Evolutionary conservation across 495 filamentous ascomycete species (phyloP), one percentile per base, ranked within the genome.

Genomic region (Chaetomidium leptoderma): DNA sequence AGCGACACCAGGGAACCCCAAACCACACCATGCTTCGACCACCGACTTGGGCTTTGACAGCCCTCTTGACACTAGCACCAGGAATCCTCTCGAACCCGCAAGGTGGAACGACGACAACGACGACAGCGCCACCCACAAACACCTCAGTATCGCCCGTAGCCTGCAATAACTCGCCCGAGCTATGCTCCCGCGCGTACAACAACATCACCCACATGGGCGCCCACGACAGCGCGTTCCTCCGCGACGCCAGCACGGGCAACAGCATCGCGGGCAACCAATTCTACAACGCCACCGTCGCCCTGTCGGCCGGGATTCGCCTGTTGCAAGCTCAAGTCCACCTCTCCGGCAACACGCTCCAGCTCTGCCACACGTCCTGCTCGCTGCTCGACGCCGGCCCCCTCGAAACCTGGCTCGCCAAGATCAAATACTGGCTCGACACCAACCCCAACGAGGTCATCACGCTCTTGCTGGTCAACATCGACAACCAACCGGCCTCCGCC

Each of bases 401-500:
- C 6, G 57, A 74, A 26, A 59, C 64, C 11, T 90, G 81, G 72
- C 72, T 91, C n/a, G 46, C 55, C 6, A 73, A 70, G 4, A 76
- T 90, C 56, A 84, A 81, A 55, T 62, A 52, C 13, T 90, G 87
- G 86, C 77, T 90, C 58, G 84, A 86, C 60, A 58, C 60, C 37
- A 75, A 90, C 59, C 78, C 81, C 7, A 77, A 82, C 67, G 87
- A 90, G 53, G 84, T 90, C 11, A 75, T 91, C 10, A 89, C 86
- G 2, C 64, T 90, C 13, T 74, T 90, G 3, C 71, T 90, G 17
- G 86, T 87, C 14, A 90, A 90, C 68, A 80, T 80, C 0, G 85
- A 88, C 62, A 74, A 76, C 52, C 64, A 81, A 16, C 58, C 68
- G 16, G 74, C 76, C 9, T 63, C 69, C 27, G 57, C 71, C 10